Conservation (phyloP, 345 rosid species). For the Eucalyptus pauciflora region DNA sequence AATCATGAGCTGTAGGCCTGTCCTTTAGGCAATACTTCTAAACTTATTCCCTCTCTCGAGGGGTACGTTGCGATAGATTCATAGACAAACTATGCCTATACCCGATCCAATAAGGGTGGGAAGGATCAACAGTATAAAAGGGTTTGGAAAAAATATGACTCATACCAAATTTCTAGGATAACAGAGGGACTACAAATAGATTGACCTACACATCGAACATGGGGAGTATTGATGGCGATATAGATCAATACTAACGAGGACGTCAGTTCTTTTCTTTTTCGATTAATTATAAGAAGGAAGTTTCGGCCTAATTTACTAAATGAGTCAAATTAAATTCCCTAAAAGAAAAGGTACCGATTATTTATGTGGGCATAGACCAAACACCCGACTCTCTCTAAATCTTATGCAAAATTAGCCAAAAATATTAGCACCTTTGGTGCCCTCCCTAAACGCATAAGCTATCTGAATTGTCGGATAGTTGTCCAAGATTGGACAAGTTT, state of each 20-base stretch:
- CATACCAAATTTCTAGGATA: not conserved
- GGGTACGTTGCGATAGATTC: fast-evolving
- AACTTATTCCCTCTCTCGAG: fast-evolving
- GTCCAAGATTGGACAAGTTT: not conserved
- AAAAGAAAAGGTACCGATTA: not conserved
- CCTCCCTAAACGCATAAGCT: not conserved
- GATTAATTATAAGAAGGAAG: no score
- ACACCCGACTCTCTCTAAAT: not conserved
- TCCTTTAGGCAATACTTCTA: no score
- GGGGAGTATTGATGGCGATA: not conserved
- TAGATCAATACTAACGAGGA: not conserved
- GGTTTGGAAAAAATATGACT: not conserved
- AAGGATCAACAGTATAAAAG: fast-evolving
- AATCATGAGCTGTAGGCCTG: fast-evolving
- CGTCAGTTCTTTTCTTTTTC: not conserved
- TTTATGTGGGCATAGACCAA: not conserved
- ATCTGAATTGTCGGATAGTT: not conserved
- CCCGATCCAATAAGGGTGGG: not conserved
- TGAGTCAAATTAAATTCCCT: not conserved
- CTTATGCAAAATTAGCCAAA: not conserved
- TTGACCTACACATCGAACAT: not conserved
- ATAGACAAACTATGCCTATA: not conserved
- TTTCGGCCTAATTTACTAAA: not conserved
- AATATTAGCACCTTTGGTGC: not conserved
- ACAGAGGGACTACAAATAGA: not conserved